phyloP scores from a whole-genome alignment of 108 stramenopile species.

The Cyclotella choctawhatcheeana region DNA sequence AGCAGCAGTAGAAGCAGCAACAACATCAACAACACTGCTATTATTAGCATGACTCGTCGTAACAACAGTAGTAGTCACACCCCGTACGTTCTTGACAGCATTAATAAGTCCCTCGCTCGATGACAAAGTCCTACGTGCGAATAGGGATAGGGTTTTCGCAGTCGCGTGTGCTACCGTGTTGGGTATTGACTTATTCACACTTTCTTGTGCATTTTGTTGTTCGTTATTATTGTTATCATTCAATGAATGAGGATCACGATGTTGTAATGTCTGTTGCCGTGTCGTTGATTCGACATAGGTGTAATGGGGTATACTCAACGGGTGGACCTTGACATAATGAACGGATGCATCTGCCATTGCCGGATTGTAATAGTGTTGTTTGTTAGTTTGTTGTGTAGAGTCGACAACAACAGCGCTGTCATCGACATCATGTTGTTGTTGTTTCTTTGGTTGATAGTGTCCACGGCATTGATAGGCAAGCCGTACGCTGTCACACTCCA shows the following conservation, averaged over 20 bases:
- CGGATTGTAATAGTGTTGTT: conserved; percentile 37
- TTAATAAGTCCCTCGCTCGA: background rate
- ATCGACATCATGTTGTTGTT: background rate
- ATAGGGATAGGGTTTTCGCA: conserved; percentile 20
- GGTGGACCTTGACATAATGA: conserved; percentile 66
- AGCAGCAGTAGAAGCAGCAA: background rate
- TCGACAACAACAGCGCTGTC: background rate
- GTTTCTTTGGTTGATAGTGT: conserved; percentile 42
- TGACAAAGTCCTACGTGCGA: conserved; percentile 17
- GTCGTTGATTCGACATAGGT: background rate
- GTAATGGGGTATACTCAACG: conserved; percentile 37
- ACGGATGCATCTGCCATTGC: conserved; percentile 78
- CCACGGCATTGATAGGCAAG: conserved; percentile 62
- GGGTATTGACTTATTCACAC: background rate
- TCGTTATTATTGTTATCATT: no score
- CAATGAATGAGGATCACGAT: no score
- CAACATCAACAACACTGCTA: background rate
- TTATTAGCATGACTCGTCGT: background rate
- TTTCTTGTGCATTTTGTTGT: background rate
- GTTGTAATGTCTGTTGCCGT: background rate
- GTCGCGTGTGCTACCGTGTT: conserved; percentile 8
- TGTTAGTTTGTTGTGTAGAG: background rate
- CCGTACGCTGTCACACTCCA: conserved; percentile 26
- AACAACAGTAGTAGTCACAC: background rate
- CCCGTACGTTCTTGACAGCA: conserved; percentile 10